Percentiles rank a stretch among this genome's conserved stretches.
These are phyloP conservation scores for Imleria badia DNA, from an alignment of 768 basidiomycete species.

Conservation along the genomic window DNA sequence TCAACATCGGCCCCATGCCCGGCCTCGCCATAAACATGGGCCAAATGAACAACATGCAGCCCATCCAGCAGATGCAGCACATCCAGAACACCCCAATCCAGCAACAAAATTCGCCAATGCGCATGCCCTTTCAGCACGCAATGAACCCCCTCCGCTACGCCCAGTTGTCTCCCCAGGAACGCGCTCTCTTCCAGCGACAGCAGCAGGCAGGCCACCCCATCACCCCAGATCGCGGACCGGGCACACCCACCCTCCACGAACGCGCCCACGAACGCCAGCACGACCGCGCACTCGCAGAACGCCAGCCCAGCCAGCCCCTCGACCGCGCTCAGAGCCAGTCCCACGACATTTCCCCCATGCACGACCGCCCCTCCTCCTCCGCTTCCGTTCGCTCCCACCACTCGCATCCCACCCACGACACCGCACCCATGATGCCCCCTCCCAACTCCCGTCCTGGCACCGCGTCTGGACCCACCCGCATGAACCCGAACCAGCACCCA, in stretches of 20 bases:
- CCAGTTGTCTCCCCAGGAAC: conserved; percentile 31
- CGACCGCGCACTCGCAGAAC: conserved; percentile 19
- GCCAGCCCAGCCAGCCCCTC: conserved; percentile 21
- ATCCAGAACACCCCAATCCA: conserved; percentile 20
- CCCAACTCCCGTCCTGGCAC: conserved; percentile 28
- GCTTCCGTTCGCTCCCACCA: conserved; percentile 31
- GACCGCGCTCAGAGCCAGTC: conserved; percentile 25
- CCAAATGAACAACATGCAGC: conserved; percentile 12
- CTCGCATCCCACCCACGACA: conserved; percentile 22
- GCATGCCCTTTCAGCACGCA: conserved; percentile 15
- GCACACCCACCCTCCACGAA: conserved; percentile 22
- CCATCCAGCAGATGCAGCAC: conserved; percentile 22
- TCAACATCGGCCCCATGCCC: conserved; percentile 5
- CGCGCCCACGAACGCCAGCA: conserved; percentile 29
- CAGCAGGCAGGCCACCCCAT: conserved; percentile 19
- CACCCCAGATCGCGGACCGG: conserved; percentile 17
- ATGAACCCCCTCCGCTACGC: conserved; percentile 25
- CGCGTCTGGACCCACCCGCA: conserved; percentile 25
- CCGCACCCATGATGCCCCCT: conserved; percentile 24
- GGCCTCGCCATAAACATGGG: neutral
- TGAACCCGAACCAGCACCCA: conserved; percentile 23
- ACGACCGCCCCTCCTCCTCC: conserved; percentile 30
- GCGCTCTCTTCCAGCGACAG: conserved; percentile 30
- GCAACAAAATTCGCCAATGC: conserved; percentile 24
- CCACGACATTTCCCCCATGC: conserved; percentile 17